phyloP scores from a whole-genome alignment of 495 filamentous ascomycete genomes.

The Letharia columbiana region DNA sequence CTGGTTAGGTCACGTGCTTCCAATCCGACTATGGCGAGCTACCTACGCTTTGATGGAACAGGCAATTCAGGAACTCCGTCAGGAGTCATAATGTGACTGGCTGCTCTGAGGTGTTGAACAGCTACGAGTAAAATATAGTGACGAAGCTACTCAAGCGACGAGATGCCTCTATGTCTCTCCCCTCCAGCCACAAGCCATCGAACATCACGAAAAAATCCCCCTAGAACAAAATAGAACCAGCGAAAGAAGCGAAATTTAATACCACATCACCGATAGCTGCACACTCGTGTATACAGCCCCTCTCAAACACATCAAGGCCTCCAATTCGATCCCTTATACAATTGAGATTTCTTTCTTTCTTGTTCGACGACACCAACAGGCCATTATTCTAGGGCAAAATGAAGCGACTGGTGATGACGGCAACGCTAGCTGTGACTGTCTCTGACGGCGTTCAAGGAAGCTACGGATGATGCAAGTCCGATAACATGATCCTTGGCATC shows the following conservation, averaged over 20 bases:
- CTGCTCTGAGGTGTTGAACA: constrained; percentile 1
- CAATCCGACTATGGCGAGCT: neutral
- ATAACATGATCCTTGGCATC: neutral
- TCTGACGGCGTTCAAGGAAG: constrained; percentile 3
- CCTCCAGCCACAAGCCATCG: constrained; percentile 6
- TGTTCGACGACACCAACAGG: constrained; percentile 9
- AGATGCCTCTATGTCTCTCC: neutral
- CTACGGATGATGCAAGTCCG: constrained; percentile 2
- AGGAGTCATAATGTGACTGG: neutral
- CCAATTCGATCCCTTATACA: constrained; percentile 17
- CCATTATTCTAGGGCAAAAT: neutral
- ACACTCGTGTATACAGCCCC: neutral
- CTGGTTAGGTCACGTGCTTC: neutral
- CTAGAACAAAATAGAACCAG: constrained; percentile 1
- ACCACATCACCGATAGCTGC: neutral
- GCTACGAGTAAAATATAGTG: neutral
- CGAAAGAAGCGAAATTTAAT: constrained; percentile 5
- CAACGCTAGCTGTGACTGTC: neutral
- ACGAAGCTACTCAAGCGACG: neutral
- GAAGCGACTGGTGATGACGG: neutral
- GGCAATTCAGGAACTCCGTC: too few relatives aligned
- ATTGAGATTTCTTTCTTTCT: constrained; percentile 13
- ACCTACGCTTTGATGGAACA: neutral
- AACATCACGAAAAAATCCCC: neutral
- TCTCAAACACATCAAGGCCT: constrained; percentile 5